Percentiles rank a stretch among this genome's conserved stretches.
Conservation (phyloP, 805 yeast species). For the Candida nemodendra region DNA sequence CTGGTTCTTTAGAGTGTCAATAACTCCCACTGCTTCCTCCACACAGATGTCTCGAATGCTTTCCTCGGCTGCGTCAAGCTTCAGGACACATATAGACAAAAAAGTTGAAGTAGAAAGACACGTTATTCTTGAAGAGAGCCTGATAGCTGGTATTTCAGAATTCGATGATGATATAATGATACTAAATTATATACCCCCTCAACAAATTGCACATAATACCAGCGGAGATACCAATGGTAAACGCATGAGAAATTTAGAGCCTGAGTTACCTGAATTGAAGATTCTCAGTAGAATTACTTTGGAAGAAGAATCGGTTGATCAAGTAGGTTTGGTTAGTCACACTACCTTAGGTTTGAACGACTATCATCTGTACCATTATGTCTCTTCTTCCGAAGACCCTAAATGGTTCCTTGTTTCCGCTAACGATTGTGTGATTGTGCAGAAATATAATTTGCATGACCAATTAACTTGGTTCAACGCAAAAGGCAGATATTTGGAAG, state of each 20-base stretch:
- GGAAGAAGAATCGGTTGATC: conserved; percentile 77
- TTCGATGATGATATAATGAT: conserved; percentile 67
- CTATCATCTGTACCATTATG: conserved; percentile 60
- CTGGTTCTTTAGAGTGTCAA: conserved; percentile 50
- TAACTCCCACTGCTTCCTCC: conserved; percentile 2
- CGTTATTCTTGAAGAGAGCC: conserved; percentile 45
- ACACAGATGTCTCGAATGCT: conserved; percentile 39
- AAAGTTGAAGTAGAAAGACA: conserved; percentile 47
- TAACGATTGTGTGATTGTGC: conserved; percentile 74
- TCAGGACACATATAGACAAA: conserved; percentile 43
- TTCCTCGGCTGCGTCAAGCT: conserved; percentile 52
- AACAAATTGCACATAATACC: conserved; percentile 1
- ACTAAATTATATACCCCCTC: conserved; percentile 49
- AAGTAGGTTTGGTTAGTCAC: conserved; percentile 59
- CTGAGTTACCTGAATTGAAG: conserved; percentile 69
- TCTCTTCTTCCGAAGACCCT: conserved; percentile 33
- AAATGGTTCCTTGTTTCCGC: conserved; percentile 75
- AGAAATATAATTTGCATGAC: conserved; percentile 68
- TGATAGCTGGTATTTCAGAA: conserved; percentile 77
- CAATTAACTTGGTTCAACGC: conserved; percentile 70
- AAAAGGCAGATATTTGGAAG: conserved; percentile 53
- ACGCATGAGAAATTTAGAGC: conserved; percentile 15
- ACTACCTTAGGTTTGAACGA: conserved; percentile 74
- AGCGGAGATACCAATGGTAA: not conserved
- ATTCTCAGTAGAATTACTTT: conserved; percentile 65